A percentile compares a stretch with the other conserved stretches of the same genome.
These are phyloP conservation scores for Boletellus sp. DNA, from an alignment of 768 basidiomycete species.

Conservation along the genomic window DNA sequence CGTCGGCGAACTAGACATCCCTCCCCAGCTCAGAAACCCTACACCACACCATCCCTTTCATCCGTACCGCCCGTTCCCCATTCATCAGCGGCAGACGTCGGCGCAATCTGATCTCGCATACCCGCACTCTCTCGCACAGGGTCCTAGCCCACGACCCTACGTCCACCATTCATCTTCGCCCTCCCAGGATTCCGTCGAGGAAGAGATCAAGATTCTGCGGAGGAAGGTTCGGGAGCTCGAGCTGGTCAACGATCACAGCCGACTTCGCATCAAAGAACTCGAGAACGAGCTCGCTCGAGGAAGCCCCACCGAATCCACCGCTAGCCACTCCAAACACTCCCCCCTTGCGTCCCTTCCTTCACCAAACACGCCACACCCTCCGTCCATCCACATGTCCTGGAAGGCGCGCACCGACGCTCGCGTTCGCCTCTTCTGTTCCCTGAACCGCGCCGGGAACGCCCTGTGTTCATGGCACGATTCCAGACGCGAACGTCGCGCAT, in stretches of 20 bases:
- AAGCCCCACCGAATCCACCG: slow-evolving; percentile 23
- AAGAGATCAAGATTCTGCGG: slow-evolving; percentile 54
- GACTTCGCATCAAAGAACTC: slow-evolving; percentile 45
- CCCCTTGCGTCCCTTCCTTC: slow-evolving; percentile 14
- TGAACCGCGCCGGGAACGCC: slow-evolving; percentile 85
- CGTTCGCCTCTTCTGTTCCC: slow-evolving; percentile 66
- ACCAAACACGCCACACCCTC: slow-evolving; percentile 35
- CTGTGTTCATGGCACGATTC: slow-evolving; percentile 91
- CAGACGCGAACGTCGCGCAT: slow-evolving; percentile 71
- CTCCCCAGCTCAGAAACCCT: slow-evolving; percentile 31
- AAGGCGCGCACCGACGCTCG: slow-evolving; percentile 71
- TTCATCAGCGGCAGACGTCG: slow-evolving; percentile 25
- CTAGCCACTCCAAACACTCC: slow-evolving; percentile 16
- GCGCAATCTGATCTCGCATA: slow-evolving; percentile 20
- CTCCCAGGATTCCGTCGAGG: slow-evolving; percentile 33
- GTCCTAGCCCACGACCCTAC: slow-evolving; percentile 19
- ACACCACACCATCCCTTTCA: slow-evolving; percentile 27
- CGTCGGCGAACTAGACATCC: slow-evolving; percentile 51
- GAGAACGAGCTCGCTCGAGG: slow-evolving; percentile 41
- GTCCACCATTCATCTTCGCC: slow-evolving; percentile 18
- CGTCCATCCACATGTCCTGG: slow-evolving; percentile 57
- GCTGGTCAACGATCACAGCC: slow-evolving; percentile 49
- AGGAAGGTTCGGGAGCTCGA: slow-evolving; percentile 63
- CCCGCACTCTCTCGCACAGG: slow-evolving; percentile 12
- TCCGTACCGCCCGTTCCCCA: slow-evolving; percentile 21